Evolutionary conservation across 805 yeast genomes (phyloP), one percentile per base, ranked within the genome.

Genomic region (Ogataea methanolica): DNA sequence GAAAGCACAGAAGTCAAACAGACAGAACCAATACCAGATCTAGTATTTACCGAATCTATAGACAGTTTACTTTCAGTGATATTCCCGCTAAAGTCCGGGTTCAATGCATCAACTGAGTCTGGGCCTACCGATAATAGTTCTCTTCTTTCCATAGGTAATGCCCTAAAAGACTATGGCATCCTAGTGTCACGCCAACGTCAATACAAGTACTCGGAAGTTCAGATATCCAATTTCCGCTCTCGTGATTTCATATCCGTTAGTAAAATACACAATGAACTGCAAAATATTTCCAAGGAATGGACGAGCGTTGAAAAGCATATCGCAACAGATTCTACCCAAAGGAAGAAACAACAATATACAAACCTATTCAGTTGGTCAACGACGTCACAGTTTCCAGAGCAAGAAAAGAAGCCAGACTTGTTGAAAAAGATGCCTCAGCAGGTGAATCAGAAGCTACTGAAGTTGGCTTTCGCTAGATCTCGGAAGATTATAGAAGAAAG

Each of bases 231-330:
- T 23, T 57, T 58, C 23, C 48, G 57, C 35, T 50, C 58, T n/a
- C 52, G 59, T 35, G 55, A 52, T 15, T 58, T 56, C 39, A 12
- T 50, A 19, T 46, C 45, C 11, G 31, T 44, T 15, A 52, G 59
- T 48, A 36, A 22, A 6, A 43, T 51, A 5, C 46, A 52, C 22
- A 41, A 49, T 21, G 49, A 55, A 21, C 11, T 56, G 15, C 22
- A 39, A 3, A 38, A 39, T 12, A 51, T 63, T 3, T 37, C 60
- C 2, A 50, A 51, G 31, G 39, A 45, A 16, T 65, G 69, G 69
- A 51, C 56, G 5, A 50, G 44, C 11, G 52, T 48, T n/a, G 69
- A 65, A 45, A 65, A 57, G 41, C 60, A 60, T 9, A 44, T 61
- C 15, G 53, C 51, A n/a, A 48, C 49, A 1, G 46, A 39, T 17